Percentiles rank a stretch among this genome's conserved stretches.
Conservation (phyloP, 306 rosid species). For the Fagus crenata region DNA sequence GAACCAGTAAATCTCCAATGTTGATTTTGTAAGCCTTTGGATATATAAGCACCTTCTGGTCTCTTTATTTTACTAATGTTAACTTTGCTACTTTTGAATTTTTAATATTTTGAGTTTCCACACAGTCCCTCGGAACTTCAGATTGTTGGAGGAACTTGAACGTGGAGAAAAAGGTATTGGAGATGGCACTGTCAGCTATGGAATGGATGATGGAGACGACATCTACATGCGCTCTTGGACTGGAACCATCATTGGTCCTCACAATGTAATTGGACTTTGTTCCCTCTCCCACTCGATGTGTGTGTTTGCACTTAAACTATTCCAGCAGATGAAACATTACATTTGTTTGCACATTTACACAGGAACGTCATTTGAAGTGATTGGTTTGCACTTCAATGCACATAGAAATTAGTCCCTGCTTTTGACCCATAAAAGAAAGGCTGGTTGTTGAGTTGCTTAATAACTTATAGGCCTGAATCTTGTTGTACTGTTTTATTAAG, state of each 20-base stretch:
- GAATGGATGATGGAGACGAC: slow-evolving; percentile 99
- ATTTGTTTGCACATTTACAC: neutral
- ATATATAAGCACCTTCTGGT: neutral
- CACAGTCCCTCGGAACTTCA: slow-evolving; percentile 97
- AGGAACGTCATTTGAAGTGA: neutral
- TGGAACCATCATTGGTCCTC: slow-evolving; percentile 96
- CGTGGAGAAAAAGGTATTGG: slow-evolving; percentile 96
- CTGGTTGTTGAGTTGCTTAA: neutral
- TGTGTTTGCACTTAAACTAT: neutral
- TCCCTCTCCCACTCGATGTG: neutral
- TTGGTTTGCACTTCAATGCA: neutral
- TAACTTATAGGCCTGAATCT: neutral
- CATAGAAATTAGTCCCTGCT: neutral
- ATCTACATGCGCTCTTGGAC: slow-evolving; percentile 97
- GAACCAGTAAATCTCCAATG: neutral
- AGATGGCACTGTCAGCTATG: slow-evolving; percentile 92
- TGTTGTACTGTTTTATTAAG: neutral
- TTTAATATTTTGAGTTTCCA: slow-evolving; percentile 26
- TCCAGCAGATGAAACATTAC: neutral
- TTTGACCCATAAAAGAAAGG: neutral
- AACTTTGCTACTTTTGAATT: neutral
- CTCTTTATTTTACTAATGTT: neutral
- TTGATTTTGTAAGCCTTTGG: neutral
- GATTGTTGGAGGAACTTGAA: slow-evolving; percentile 99
- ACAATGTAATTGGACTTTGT: slow-evolving; percentile 61